Conservation (phyloP, 352 stramenopile genomes). For the Pythium coloratum region DNA sequence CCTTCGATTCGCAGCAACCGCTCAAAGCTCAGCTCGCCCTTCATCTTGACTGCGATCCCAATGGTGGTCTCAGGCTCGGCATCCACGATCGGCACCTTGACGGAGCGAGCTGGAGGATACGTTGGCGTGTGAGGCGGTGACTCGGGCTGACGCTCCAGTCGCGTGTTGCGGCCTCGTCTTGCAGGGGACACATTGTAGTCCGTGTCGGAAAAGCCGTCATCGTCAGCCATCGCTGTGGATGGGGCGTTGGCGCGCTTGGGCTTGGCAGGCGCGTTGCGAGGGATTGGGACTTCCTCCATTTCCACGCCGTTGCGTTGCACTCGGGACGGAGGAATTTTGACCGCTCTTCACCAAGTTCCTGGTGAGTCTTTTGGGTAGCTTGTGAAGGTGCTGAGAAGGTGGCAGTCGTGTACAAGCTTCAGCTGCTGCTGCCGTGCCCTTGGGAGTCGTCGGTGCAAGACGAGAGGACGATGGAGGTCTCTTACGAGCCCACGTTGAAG, state of each 20-base stretch:
- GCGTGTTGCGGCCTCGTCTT: conserved; percentile 58
- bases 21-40: conserved; percentile 90
- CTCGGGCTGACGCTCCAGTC: conserved; percentile 45
- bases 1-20: conserved; percentile 87
- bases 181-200: conserved; percentile 59
- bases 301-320: conserved; percentile 28
- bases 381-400: not conserved
- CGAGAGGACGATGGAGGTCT: not conserved
- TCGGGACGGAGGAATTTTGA: conserved; percentile 37
- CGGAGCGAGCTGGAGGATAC: conserved; percentile 42
- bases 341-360: not conserved
- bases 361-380: not conserved
- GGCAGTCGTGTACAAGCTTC: not conserved
- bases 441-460: not conserved
- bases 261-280: conserved; percentile 66
- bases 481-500: not conserved
- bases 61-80: conserved; percentile 82
- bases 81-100: conserved; percentile 72
- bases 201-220: conserved; percentile 64
- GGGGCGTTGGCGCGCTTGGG: conserved; percentile 63
- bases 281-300: conserved; percentile 59
- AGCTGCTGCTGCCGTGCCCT: not conserved
- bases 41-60: conserved; percentile 84
- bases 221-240: conserved; percentile 38
- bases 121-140: conserved; percentile 67